Percentiles rank a stretch among this genome's conserved stretches.
Conservation (phyloP, 108 stramenopile genomes). For the Parietichytrium sp. region DNA sequence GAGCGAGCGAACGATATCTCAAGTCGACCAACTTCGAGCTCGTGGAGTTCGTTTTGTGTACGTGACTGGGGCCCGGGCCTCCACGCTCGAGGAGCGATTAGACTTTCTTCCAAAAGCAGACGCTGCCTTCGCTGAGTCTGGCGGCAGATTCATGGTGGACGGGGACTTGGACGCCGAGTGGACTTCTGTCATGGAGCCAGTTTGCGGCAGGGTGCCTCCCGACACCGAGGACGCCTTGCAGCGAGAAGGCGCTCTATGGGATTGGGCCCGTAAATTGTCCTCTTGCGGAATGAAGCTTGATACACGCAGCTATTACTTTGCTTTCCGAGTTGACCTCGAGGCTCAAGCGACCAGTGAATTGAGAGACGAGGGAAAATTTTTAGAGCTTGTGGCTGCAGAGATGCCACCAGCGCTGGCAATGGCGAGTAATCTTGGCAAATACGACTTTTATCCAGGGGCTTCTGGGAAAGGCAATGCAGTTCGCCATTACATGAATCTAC, state of each 20-base stretch:
- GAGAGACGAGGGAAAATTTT: neutral
- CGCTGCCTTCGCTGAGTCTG: conserved; percentile 11
- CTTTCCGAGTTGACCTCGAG: conserved; percentile 12
- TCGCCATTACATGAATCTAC: neutral
- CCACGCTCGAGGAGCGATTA: neutral
- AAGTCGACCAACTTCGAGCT: neutral
- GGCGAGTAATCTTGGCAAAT: conserved; percentile 15
- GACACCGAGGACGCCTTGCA: no score
- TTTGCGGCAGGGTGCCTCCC: neutral
- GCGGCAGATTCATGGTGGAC: neutral
- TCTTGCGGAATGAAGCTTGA: neutral
- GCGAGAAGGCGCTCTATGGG: conserved; percentile 9
- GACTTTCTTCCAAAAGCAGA: neutral
- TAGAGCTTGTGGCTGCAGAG: neutral
- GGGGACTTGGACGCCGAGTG: neutral
- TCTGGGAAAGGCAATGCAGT: conserved; percentile 26
- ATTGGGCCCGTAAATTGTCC: neutral
- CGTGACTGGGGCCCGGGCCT: conserved; percentile 1
- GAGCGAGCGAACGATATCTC: conserved; percentile 14
- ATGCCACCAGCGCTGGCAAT: neutral
- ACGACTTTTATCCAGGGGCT: neutral
- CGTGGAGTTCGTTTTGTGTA: conserved; percentile 24
- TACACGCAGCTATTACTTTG: neutral
- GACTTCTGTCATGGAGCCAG: neutral
- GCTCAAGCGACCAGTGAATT: neutral